Base-by-base conservation (phyloP, 2,329 filamentous ascomycete genomes). In the Cytospora paraplurivora region DNA sequence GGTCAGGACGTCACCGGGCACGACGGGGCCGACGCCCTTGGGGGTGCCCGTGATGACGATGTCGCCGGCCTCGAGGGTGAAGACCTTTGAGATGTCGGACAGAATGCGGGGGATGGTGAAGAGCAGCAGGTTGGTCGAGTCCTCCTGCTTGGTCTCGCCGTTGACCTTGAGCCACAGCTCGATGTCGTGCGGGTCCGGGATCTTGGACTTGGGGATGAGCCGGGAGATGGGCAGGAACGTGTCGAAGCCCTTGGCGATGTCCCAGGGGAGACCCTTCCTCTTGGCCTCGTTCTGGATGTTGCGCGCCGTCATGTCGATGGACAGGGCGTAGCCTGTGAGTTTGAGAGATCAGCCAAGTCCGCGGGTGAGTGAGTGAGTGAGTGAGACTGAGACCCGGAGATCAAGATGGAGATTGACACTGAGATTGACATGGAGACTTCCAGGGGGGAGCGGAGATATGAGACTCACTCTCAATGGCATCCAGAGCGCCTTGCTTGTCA, bases 281-380 rank as follows among this genome's bases (percentile, higher is more conserved):
- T 98, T 99, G 68, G 94, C 94, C 80, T 97, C 93, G 71, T 97
- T 91, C 79, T 99, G 95, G 7, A 92, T 86, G 77, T 98, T 98
- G 69, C 95, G 90, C 0, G 91, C 95, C 11, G 95, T 99, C 92
- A 99, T 96, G 78, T 99, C 95, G 72, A 99, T 97, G 70, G 91
- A 88, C 54, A 98, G 83, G 68, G 94, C 85, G 77, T 98, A 99
- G 72, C 87, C 91, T 92, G 65, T 62, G 27, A 63, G 54, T 56
- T 35, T 3, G 8, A 8, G 1, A 32, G 34, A 32, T 32, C 3
- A 0, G 10, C 35, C 27, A 13, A 10, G 32, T 35, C 1, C 7
- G 12, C 13, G 13, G 19, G 10, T 13, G 21, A 32, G 7, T 35
- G 19, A 5, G 19, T 4, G 44, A 4, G 8, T 19, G 37, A 37